phyloP scores from a whole-genome alignment of 352 stramenopile species.

The Phytophthora podocarpi region DNA sequence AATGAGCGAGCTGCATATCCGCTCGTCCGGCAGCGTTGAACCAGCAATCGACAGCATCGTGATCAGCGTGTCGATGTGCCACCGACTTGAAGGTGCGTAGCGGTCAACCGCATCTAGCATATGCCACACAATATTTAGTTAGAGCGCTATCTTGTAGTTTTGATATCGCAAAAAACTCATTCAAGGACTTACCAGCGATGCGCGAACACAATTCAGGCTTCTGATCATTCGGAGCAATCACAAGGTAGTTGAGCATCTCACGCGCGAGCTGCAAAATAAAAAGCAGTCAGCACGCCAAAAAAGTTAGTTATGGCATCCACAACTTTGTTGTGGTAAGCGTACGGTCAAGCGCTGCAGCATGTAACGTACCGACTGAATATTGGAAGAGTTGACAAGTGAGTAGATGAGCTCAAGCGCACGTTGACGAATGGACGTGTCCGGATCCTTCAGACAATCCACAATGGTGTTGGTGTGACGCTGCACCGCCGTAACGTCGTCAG shows the following conservation, averaged over 20 bases:
- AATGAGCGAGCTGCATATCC: conserved; percentile 95
- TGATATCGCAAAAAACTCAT: neutral
- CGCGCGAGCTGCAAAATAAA: conserved; percentile 80
- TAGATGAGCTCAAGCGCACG: conserved; percentile 99
- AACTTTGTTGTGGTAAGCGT: neutral
- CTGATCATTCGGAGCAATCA: conserved; percentile 96
- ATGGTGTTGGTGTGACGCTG: conserved; percentile 98
- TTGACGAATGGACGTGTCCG: conserved; percentile 98
- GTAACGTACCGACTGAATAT: conserved; percentile 93
- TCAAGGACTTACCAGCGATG: conserved; percentile 84
- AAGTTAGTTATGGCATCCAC: neutral
- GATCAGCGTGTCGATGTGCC: conserved; percentile 98
- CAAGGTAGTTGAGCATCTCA: conserved; percentile 99
- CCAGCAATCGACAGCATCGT: conserved; percentile 99
- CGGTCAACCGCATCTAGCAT: conserved; percentile 76
- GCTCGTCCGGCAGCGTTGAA: conserved; percentile 89
- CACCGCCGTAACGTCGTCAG: conserved; percentile 93
- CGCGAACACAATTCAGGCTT: conserved; percentile 95
- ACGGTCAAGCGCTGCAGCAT: neutral
- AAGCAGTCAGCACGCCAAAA: neutral
- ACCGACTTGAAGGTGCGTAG: conserved; percentile 85
- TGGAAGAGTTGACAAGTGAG: conserved; percentile 96
- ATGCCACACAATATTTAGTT: neutral
- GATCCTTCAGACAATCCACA: conserved; percentile 95
- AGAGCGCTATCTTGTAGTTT: neutral